Conservation (phyloP, 768 basidiomycete species). For the Suillus decipiens region DNA sequence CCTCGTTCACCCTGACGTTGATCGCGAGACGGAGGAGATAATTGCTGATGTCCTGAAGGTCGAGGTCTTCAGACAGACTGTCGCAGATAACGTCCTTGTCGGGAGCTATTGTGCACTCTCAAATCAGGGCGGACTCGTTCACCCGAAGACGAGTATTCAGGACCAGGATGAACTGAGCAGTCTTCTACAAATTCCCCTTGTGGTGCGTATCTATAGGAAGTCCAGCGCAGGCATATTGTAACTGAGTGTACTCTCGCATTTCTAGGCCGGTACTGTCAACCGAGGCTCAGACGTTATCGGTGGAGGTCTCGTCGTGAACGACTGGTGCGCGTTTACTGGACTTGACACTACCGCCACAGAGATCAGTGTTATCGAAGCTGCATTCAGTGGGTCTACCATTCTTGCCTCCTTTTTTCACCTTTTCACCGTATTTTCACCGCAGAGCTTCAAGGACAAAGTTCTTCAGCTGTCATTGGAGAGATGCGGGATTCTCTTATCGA, state of each 20-base stretch:
- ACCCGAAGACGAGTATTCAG: conserved; percentile 95
- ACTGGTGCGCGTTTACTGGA: conserved; percentile 99
- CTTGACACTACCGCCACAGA: conserved; percentile 99
- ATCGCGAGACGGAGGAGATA: conserved; percentile 99
- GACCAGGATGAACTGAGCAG: conserved; percentile 97
- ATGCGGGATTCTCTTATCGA: conserved; percentile 91
- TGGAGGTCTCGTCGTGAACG: conserved; percentile 96
- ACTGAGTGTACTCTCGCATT: conserved; percentile 9
- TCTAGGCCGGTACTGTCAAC: conserved; percentile 95
- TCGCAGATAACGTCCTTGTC: conserved; percentile 96
- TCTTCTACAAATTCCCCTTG: conserved; percentile 90
- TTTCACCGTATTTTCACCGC: conserved; percentile 15
- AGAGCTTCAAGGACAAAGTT: conserved; percentile 87
- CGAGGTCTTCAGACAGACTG: conserved; percentile 96
- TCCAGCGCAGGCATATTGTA: conserved; percentile 6
- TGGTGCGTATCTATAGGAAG: conserved; percentile 55
- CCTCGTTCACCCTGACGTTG: conserved; percentile 96
- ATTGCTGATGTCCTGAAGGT: conserved; percentile 99
- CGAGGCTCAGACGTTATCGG: conserved; percentile 98
- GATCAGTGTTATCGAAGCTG: conserved; percentile 95
- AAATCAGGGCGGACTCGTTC: conserved; percentile 97
- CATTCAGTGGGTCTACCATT: conserved; percentile 75
- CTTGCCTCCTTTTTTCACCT: conserved; percentile 6
- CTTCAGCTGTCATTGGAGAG: conserved; percentile 82
- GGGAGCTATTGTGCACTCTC: conserved; percentile 94